A percentile compares a stretch with the other conserved stretches of the same genome.
phyloP scores from a whole-genome alignment of 805 yeast species.

The Myxozyma neglecta region DNA sequence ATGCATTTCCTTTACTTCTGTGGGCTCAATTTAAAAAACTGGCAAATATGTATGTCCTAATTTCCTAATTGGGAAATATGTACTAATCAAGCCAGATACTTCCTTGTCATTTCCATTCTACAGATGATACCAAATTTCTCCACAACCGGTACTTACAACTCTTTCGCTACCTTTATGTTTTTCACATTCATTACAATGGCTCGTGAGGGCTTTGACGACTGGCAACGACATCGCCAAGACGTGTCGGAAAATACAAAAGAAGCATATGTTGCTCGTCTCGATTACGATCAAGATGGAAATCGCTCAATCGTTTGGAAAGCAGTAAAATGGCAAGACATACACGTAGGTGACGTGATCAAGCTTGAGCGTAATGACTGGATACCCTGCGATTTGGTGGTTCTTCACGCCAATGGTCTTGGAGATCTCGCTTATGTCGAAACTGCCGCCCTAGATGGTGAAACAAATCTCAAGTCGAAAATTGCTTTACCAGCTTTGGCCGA shows the following conservation, averaged over 20 bases:
- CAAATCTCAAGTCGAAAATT: slow-evolving; percentile 74
- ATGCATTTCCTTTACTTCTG: slow-evolving; percentile 85
- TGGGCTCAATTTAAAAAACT: slow-evolving; percentile 88
- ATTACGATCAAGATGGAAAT: slow-evolving; percentile 15
- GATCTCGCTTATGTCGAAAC: slow-evolving; percentile 81
- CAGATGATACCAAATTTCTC: slow-evolving; percentile 98
- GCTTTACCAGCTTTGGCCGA: slow-evolving; percentile 67
- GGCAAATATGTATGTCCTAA: slow-evolving; percentile 61
- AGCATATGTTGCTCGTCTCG: slow-evolving; percentile 42
- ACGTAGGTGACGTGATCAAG: slow-evolving; percentile 83
- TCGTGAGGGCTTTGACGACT: slow-evolving; percentile 93
- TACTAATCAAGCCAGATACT: slow-evolving; percentile 48
- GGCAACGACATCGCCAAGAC: slow-evolving; percentile 81
- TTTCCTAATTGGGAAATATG: neutral
- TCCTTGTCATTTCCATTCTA: slow-evolving; percentile 82
- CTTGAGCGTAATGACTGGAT: slow-evolving; percentile 83
- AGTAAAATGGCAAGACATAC: slow-evolving; percentile 68
- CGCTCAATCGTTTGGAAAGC: slow-evolving; percentile 38
- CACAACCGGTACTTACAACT: slow-evolving; percentile 92
- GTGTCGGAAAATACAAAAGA: slow-evolving; percentile 71
- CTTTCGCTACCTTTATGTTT: slow-evolving; percentile 82
- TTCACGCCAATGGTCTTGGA: slow-evolving; percentile 62
- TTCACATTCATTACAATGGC: slow-evolving; percentile 87
- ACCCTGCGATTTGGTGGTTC: slow-evolving; percentile 83
- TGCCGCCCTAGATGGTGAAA: slow-evolving; percentile 97